A percentile compares a stretch with the other conserved stretches of the same genome.
Conservation (phyloP, 441 rosid species). For the Mallotus japonicus region DNA sequence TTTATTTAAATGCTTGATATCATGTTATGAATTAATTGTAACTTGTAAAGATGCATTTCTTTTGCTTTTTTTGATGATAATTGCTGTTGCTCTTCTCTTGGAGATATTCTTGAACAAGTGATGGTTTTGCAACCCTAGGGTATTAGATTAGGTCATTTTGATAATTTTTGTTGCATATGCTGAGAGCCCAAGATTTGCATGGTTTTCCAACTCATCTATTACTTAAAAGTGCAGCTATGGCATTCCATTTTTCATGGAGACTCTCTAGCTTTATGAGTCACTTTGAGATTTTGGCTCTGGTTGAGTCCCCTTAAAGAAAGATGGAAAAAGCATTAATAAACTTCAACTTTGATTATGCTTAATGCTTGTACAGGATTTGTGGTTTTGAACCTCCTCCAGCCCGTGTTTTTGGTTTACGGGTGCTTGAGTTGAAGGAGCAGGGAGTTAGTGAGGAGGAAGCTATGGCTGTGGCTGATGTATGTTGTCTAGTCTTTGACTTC, state of each 20-base stretch:
- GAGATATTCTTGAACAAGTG: neutral
- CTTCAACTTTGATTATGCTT: neutral
- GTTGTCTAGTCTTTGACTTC: slow-evolving; percentile 21
- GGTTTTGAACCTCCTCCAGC: slow-evolving; percentile 70
- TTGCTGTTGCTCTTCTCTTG: neutral
- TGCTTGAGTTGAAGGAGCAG: slow-evolving; percentile 67
- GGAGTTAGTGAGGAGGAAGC: slow-evolving; percentile 77
- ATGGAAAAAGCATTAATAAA: neutral
- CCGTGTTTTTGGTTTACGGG: slow-evolving; percentile 54
- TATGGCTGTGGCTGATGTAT: slow-evolving; percentile 72
- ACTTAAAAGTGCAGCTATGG: neutral
- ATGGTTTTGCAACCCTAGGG: neutral
- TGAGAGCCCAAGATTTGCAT: neutral
- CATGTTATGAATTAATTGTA: neutral
- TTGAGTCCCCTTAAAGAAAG: neutral
- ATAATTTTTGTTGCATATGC: neutral
- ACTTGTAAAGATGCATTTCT: neutral
- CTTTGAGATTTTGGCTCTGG: neutral
- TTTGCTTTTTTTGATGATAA: neutral
- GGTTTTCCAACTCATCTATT: neutral
- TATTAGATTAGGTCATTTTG: neutral
- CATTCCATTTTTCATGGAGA: neutral
- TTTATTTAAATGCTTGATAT: neutral
- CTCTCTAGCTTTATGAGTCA: neutral
- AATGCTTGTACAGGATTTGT: slow-evolving; percentile 41